Evolutionary conservation across 2,329 filamentous ascomycete genomes (phyloP).

Genomic region (Parastagonospora avenae): DNA sequence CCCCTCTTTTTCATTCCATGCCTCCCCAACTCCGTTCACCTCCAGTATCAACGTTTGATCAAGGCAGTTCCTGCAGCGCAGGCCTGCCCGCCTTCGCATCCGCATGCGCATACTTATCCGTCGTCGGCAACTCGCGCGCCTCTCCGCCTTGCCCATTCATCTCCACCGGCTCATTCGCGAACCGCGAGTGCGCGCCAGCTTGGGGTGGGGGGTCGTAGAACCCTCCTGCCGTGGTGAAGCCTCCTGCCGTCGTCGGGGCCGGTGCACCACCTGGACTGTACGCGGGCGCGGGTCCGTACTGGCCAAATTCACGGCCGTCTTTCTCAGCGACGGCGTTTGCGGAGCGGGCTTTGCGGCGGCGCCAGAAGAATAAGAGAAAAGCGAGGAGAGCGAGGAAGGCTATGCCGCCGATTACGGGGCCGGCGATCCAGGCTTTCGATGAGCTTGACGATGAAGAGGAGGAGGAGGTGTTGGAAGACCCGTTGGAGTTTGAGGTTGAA

Average conservation of each 20-base stretch:
- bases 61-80: conserved; percentile 16
- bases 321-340: conserved; percentile 7
- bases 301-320: neutral
- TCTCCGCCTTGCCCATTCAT: conserved; percentile 5
- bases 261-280: conserved; percentile 1
- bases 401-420: conserved; percentile 31
- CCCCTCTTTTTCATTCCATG: neutral
- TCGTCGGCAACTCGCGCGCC: conserved; percentile 18
- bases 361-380: conserved; percentile 22
- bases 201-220: too few relatives aligned
- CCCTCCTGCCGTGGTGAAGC: too few relatives aligned
- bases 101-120: conserved; percentile 23
- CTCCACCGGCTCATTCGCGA: neutral
- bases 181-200: too few relatives aligned
- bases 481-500: conserved; percentile 2
- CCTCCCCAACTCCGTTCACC: neutral
- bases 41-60: neutral
- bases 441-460: conserved; percentile 1
- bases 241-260: too few relatives aligned
- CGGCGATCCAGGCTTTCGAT: conserved; percentile 36
- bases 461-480: neutral
- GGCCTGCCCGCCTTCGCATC: neutral
- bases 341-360: conserved; percentile 2
- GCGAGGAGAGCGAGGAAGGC: conserved; percentile 19
- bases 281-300: conserved; percentile 9